Conservation (phyloP, 768 basidiomycete species). For the Mycena floridula region DNA sequence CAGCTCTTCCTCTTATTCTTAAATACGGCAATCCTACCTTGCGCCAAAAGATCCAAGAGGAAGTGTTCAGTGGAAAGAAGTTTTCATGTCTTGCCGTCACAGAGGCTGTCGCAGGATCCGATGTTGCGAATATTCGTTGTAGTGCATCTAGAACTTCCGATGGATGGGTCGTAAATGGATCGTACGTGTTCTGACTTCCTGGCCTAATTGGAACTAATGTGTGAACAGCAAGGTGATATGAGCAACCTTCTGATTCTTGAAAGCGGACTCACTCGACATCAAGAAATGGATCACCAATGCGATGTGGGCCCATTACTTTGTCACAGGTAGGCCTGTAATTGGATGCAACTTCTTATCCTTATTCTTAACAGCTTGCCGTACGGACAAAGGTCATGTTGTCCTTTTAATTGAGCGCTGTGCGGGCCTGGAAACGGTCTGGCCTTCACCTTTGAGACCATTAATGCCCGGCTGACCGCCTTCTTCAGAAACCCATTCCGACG, state of each 20-base stretch:
- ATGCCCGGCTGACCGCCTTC: no score
- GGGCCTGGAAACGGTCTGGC: constrained; percentile 71
- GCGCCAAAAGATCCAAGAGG: constrained; percentile 52
- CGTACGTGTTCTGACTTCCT: constrained; percentile 31
- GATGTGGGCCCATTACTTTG: constrained; percentile 65
- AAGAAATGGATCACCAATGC: constrained; percentile 81
- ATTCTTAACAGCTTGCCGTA: constrained; percentile 55
- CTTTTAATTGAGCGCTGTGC: constrained; percentile 26
- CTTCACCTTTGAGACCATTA: no score
- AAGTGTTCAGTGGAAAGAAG: constrained; percentile 56
- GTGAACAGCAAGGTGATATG: constrained; percentile 37
- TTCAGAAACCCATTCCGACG: constrained; percentile 77
- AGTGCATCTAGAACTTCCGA: constrained; percentile 67
- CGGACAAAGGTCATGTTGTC: constrained; percentile 29
- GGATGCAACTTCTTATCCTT: no score
- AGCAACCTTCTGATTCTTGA: background rate
- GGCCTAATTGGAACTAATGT: background rate
- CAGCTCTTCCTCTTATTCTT: constrained; percentile 67
- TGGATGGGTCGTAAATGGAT: constrained; percentile 78
- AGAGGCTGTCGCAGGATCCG: constrained; percentile 80
- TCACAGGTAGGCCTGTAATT: no score
- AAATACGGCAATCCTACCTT: constrained; percentile 71
- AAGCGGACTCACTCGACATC: constrained; percentile 1
- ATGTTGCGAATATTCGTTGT: constrained; percentile 67
- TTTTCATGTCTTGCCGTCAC: constrained; percentile 76